Evolutionary conservation across 176 grass and related monocot species (phyloP).

Genomic region (Avena insularis): DNA sequence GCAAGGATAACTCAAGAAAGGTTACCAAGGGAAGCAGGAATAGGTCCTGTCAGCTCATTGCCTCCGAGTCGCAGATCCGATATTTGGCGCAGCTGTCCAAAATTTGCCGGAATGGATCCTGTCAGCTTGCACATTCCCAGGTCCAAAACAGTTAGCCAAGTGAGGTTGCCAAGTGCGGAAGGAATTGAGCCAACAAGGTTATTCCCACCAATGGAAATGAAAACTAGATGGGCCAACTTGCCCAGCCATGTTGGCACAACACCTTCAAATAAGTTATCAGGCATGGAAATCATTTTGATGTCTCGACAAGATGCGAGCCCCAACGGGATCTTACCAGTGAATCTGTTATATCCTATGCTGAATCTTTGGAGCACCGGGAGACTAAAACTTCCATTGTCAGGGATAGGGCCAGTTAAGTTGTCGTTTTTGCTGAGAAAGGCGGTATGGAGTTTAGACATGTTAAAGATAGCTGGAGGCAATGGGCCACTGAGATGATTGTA

Average conservation of each 20-base stretch:
- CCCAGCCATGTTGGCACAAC: conserved; percentile 7
- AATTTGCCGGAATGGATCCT: neutral
- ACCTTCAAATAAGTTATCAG: neutral
- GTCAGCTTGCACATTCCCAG: neutral
- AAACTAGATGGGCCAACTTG: neutral
- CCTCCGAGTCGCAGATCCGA: neutral
- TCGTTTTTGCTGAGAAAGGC: neutral
- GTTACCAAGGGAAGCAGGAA: conserved; percentile 8
- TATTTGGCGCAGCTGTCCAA: neutral
- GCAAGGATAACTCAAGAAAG: neutral
- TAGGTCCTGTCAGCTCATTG: neutral
- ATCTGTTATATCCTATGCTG: neutral
- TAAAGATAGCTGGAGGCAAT: neutral
- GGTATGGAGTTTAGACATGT: conserved; percentile 5
- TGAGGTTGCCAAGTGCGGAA: conserved; percentile 1
- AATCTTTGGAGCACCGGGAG: neutral
- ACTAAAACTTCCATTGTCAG: neutral
- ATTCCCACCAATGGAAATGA: neutral
- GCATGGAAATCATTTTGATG: neutral
- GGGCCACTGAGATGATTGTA: neutral
- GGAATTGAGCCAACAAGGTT: neutral
- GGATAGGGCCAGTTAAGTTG: neutral
- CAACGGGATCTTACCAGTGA: neutral
- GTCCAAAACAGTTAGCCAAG: neutral
- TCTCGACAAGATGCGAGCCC: neutral